Evolutionary conservation across 331 rosid species (phyloP), one percentile per base, ranked within the genome.

Genomic region (Acacia concinna): DNA sequence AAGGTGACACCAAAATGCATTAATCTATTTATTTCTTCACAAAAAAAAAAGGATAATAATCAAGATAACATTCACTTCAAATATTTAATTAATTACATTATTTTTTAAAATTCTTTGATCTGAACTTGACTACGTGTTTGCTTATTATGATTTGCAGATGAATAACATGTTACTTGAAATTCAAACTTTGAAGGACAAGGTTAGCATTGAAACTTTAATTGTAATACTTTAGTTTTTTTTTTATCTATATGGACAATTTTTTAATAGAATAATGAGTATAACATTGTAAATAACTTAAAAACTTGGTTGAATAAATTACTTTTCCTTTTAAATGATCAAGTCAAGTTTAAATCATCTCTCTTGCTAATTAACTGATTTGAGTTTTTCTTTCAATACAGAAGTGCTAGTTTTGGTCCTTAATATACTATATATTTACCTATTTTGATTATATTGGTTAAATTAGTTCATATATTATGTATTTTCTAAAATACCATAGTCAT

Each of bases 121-220:
- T 23, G 40, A 66, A 5, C 8, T 31, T 71, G 67, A 68, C 20
- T 73, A 51, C 25, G 4, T 37, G 3, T 59, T 5, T 25, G 8
- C 30, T 59, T 44, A 34, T 68, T 18, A 46, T 46, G 38, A 49
- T 72, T 47, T 37, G 32, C 89, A 92, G 98, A 90, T 87, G 92
- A 88, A 92, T 86, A 66, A 80, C 79, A 86, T 95, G 96, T 81
- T 84, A 64, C 88, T 84, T 75, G 99, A 95, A 87, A 91, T 91
- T 73, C 96, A 95, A 68, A 81, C 90, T 32, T 60, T 95, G 75
- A 92, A 77, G 73, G 90, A 90, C 66, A 89, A 93, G 91, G 99
- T 95, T 66, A 81, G 90, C 38, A 65, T 4, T 4, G n/a, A 70
- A 49, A 0, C 0, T 43, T 8, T n/a, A n/a, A n/a, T n/a, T 23